Evolutionary conservation across 371 early-diverging fungal genomes (phyloP).

Genomic region (Zychaea mexicana): DNA sequence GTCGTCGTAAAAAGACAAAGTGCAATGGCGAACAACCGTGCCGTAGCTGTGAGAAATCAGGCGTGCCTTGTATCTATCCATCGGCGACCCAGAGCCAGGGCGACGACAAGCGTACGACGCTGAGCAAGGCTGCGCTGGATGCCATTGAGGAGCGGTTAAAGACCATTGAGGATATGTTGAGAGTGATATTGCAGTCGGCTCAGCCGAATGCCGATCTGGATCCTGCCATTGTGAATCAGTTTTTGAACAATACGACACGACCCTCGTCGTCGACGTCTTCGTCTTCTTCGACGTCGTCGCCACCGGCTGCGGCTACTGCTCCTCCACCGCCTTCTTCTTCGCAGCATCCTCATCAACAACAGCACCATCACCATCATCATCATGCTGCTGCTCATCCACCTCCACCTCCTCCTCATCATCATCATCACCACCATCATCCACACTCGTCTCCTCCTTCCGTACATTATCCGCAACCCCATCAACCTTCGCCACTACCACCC

Average conservation of each 20-base stretch:
- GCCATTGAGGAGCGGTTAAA: conserved; percentile 40
- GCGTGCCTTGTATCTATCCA: conserved; percentile 51
- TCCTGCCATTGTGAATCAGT: conserved; percentile 22
- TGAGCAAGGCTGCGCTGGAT: conserved; percentile 34
- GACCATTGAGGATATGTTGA: conserved; percentile 40
- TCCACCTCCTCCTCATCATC: not conserved
- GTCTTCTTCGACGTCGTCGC: conserved; percentile 16
- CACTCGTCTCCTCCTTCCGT: not conserved
- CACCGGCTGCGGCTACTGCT: conserved; percentile 13
- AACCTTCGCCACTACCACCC: conserved; percentile 13
- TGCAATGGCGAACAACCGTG: conserved; percentile 66
- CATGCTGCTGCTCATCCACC: too few relatives aligned
- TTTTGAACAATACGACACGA: conserved; percentile 22
- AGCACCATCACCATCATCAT: conserved; percentile 14
- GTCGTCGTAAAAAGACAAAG: conserved; percentile 57
- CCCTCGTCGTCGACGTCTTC: conserved; percentile 15
- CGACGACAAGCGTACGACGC: conserved; percentile 33
- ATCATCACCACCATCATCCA: not conserved
- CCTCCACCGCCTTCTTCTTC: conserved; percentile 18
- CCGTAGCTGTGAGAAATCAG: conserved; percentile 59
- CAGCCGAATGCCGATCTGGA: conserved; percentile 16
- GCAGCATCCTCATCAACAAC: conserved; percentile 13
- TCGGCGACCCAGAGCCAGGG: conserved; percentile 22
- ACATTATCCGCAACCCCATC: not conserved
- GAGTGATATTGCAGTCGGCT: conserved; percentile 23